Percentiles rank a stretch among this genome's conserved stretches.
These are phyloP conservation scores for Taiozyma onychis DNA, from an alignment of 1,139 yeast species.

Conservation along the genomic window DNA sequence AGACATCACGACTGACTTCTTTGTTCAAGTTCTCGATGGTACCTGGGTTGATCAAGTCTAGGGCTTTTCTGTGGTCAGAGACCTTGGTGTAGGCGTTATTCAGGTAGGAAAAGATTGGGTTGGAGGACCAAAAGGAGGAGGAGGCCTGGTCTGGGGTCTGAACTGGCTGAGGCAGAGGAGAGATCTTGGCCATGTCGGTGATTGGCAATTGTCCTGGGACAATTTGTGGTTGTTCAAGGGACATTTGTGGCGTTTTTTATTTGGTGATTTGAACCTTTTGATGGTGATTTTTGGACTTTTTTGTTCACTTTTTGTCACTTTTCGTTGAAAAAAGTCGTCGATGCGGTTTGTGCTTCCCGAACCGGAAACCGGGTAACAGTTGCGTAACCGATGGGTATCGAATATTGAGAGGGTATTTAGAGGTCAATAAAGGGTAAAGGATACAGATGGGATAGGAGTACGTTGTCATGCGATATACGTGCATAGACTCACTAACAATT, in stretches of 20 bases:
- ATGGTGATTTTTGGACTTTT: neutral
- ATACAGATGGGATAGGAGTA: no score
- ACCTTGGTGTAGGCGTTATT: slow-evolving; percentile 72
- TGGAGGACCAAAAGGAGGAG: slow-evolving; percentile 71
- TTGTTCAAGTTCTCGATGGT: slow-evolving; percentile 89
- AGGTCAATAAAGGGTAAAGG: no score
- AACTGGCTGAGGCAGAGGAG: slow-evolving; percentile 47
- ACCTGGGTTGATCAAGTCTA: slow-evolving; percentile 88
- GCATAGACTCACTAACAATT: no score
- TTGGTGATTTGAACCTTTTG: neutral
- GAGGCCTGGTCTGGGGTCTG: slow-evolving; percentile 36
- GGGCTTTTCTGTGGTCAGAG: slow-evolving; percentile 71
- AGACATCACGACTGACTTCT: slow-evolving; percentile 91
- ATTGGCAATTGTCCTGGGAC: slow-evolving; percentile 26
- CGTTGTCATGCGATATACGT: no score
- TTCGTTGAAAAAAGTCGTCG: neutral
- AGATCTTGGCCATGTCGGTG: slow-evolving; percentile 50
- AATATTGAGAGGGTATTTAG: no score
- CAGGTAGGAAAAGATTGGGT: slow-evolving; percentile 78
- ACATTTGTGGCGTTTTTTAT: neutral
- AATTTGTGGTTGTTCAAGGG: neutral
- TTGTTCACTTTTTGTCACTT: neutral
- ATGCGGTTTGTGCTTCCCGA: neutral
- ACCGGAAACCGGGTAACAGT: neutral
- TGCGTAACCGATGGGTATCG: no score